Conservation (phyloP, 2,329 filamentous ascomycete species). For the Balansia obtecta region DNA sequence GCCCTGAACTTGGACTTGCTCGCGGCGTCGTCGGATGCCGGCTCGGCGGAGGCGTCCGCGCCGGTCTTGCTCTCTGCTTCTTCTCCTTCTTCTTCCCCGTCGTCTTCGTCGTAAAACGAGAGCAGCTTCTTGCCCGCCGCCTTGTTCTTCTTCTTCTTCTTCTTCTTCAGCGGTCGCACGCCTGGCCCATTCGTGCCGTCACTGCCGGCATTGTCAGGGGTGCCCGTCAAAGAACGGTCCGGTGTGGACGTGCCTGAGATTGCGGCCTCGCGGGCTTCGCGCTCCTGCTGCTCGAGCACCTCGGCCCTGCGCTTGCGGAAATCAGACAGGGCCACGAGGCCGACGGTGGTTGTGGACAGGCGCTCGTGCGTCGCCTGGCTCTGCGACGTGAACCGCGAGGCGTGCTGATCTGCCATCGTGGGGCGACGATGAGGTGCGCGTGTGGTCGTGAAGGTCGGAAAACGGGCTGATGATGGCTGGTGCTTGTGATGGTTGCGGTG, state of each 20-base stretch:
- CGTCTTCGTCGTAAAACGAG: slow-evolving; percentile 48
- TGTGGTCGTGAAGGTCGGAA: not conserved
- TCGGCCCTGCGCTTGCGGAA: slow-evolving; percentile 94
- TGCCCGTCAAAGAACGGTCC: slow-evolving; percentile 34
- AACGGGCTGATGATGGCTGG: not conserved
- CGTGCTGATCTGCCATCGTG: slow-evolving; percentile 20
- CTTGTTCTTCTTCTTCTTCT: slow-evolving; percentile 33
- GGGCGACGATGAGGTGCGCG: not conserved
- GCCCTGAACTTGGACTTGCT: slow-evolving; percentile 39
- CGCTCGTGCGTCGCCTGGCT: slow-evolving; percentile 68
- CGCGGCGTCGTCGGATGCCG: slow-evolving; percentile 4
- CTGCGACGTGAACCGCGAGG: slow-evolving; percentile 60
- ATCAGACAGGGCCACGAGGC: slow-evolving; percentile 81
- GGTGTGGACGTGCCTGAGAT: slow-evolving; percentile 33
- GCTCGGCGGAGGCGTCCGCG: not conserved
- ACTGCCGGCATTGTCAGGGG: slow-evolving; percentile 31
- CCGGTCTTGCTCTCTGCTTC: slow-evolving; percentile 34
- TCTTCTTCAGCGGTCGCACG: slow-evolving; percentile 16
- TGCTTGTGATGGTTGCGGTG: not conserved
- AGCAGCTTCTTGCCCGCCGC: slow-evolving; percentile 34
- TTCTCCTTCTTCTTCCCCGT: slow-evolving; percentile 40
- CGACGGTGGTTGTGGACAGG: slow-evolving; percentile 76
- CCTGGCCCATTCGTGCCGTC: slow-evolving; percentile 15
- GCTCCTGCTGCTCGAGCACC: slow-evolving; percentile 81
- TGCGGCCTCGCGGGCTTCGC: slow-evolving; percentile 57